Conservation (phyloP, 441 rosid species). For the Populus trichocarpa region DNA sequence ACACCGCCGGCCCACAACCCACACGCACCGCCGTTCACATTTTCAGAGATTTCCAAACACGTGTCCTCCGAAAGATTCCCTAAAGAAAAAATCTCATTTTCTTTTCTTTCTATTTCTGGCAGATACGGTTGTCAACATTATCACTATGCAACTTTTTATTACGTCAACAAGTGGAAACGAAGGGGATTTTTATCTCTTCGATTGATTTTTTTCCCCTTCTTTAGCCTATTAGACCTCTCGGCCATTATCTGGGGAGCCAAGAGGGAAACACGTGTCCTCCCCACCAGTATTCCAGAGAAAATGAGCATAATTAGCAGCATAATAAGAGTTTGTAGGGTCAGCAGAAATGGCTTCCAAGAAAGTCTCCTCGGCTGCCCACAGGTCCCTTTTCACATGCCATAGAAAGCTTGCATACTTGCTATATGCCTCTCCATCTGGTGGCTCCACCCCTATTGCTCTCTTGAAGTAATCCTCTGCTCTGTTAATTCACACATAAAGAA, state of each 20-base stretch:
- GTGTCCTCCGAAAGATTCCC: not conserved
- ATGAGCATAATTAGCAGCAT: slow-evolving; percentile 75
- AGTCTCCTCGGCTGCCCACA: slow-evolving; percentile 86
- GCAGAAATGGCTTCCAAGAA: slow-evolving; percentile 74
- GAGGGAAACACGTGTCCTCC: slow-evolving; percentile 88
- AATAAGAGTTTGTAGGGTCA: slow-evolving; percentile 58
- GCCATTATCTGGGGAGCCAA: slow-evolving; percentile 33
- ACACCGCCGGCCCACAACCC: not conserved
- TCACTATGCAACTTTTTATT: not conserved
- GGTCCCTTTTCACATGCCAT: slow-evolving; percentile 65
- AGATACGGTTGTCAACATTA: not conserved
- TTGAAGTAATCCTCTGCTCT: slow-evolving; percentile 86
- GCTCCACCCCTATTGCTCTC: slow-evolving; percentile 53
- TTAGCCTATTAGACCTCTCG: slow-evolving; percentile 17
- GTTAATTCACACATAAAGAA: slow-evolving; percentile 9
- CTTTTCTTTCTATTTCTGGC: not conserved
- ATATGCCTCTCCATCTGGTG: slow-evolving; percentile 68
- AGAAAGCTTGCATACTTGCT: slow-evolving; percentile 73
- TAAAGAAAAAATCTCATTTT: not conserved
- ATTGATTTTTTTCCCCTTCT: not conserved
- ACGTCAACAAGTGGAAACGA: not conserved
- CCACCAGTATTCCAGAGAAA: slow-evolving; percentile 92
- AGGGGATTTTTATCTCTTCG: not conserved
- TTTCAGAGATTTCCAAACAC: too few relatives aligned
- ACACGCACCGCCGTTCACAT: not conserved